Base-by-base conservation (phyloP, 345 rosid species). In the Rhodamnia argentea region DNA sequence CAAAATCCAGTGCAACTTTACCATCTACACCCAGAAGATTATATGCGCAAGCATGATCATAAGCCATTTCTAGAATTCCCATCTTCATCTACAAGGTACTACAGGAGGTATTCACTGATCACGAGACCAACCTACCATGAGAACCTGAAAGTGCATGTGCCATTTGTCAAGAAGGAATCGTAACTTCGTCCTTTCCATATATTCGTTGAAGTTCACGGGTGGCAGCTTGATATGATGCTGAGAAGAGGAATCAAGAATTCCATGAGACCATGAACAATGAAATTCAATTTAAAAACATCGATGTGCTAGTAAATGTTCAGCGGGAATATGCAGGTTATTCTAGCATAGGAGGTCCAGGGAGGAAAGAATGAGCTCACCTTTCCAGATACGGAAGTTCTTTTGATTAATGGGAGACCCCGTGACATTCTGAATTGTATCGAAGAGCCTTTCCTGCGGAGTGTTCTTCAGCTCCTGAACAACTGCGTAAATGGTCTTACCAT, bases 181-280 rank as follows among this genome's bases (percentile, higher is more conserved):
- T 57, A 26, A 88, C 85, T 42, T 88, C 92, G 82, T 92, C 94
- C 89, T 89, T 94, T 53, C 94, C 96, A 83, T 92, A 91, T 86
- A 94, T 94, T 47, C 94, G 93, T 89, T 92, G 92, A 84, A 94
- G 93, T 86, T 92, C 94, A 52, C 93, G 92, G 54, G 93, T 88
- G 82, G 96, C 96, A 55, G 93, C 94, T 92, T 92, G 93, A 82
- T 89, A 92, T 64, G 96, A 94, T 83, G 91, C 96, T 94, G 92
- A 83, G 54, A 83, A 89, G 52, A 60, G 83, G 37, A 51, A 86
- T 16, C 55, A 83, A 32, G 78, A 27, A 50, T 76, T 59, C 44
- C 52, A 53, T 88, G 84, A 83, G 84, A 74, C 47, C 56, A 87
- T 70, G 47, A 70, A 32, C 78, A 32, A 70, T 70, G 32, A 1